These are phyloP conservation scores for Hyaloraphidium curvatum DNA, from an alignment of 192 early-diverging fungal genomes.

Conservation along the genomic window DNA sequence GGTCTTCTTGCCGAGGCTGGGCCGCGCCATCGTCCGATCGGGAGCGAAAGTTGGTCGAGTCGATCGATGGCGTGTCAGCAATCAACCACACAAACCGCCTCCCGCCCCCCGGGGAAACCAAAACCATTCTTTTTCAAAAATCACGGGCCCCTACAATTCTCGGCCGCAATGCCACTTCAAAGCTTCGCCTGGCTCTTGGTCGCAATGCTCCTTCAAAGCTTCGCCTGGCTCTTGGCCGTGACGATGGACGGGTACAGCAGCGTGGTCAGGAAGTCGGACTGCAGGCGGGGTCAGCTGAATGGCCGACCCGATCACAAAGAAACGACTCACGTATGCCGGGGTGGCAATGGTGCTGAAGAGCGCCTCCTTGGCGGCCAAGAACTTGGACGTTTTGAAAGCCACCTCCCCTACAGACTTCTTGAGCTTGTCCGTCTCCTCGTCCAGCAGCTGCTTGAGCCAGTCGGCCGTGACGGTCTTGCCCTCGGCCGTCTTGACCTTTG, in stretches of 20 bases:
- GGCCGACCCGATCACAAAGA: no score
- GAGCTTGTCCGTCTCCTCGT: conserved; percentile 62
- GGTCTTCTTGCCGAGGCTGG: no score
- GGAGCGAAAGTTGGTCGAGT: no score
- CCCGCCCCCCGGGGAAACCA: no score
- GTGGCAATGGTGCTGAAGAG: conserved; percentile 64
- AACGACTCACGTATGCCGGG: conserved; percentile 55
- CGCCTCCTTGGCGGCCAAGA: conserved; percentile 41
- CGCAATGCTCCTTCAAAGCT: neutral
- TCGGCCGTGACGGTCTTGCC: conserved; percentile 63
- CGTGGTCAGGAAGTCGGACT: conserved; percentile 1
- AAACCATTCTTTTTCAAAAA: no score
- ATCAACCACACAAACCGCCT: no score
- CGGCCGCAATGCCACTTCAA: no score
- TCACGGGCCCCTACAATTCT: no score
- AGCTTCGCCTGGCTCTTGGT: neutral
- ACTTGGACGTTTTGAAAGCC: conserved; percentile 44
- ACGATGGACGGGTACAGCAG: neutral
- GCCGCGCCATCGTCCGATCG: no score
- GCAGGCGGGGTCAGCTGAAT: no score
- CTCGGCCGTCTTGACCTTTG: conserved; percentile 60
- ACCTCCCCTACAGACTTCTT: conserved; percentile 32
- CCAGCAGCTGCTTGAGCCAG: conserved; percentile 54
- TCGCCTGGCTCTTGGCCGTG: neutral
- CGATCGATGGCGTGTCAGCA: no score